phyloP scores from a whole-genome alignment of 257 asterid genomes.

The Nicotiana paniculata region DNA sequence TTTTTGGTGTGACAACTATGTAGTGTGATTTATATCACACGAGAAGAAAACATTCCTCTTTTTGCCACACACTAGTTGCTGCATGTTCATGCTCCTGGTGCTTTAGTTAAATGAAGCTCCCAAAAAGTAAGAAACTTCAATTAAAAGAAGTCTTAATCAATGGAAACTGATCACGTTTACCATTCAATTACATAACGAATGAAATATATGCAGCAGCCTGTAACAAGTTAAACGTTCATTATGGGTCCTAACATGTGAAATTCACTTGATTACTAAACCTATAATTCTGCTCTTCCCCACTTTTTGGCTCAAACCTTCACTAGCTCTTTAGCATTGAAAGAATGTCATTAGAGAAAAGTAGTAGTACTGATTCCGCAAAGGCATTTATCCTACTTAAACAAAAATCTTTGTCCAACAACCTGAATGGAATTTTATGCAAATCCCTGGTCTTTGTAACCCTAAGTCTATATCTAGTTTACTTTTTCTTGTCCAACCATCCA shows the following conservation, averaged over 20 bases:
- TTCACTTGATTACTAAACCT: not conserved
- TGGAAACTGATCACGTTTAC: not conserved
- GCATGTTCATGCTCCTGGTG: not conserved
- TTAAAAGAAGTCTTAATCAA: not conserved
- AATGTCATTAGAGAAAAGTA: not conserved
- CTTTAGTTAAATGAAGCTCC: not conserved
- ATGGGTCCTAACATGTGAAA: not conserved
- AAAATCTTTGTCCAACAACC: not conserved
- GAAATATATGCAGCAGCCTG: not conserved
- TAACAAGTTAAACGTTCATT: not conserved
- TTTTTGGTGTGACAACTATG: not conserved
- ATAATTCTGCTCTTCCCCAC: not conserved
- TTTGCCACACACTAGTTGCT: not conserved
- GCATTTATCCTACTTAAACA: not conserved
- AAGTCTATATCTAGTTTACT: slow-evolving; percentile 18
- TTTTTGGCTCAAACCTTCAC: not conserved
- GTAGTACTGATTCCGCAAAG: not conserved
- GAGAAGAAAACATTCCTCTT: not conserved
- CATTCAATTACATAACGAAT: not conserved
- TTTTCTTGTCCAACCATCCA: slow-evolving; percentile 25
- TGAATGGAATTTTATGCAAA: slow-evolving; percentile 21
- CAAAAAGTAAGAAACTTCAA: not conserved
- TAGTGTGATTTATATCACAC: not conserved
- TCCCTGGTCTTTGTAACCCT: slow-evolving; percentile 18
- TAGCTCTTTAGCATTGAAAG: not conserved